Conservation (phyloP, 179 eudicot species). For the Gypsophila paniculata region DNA sequence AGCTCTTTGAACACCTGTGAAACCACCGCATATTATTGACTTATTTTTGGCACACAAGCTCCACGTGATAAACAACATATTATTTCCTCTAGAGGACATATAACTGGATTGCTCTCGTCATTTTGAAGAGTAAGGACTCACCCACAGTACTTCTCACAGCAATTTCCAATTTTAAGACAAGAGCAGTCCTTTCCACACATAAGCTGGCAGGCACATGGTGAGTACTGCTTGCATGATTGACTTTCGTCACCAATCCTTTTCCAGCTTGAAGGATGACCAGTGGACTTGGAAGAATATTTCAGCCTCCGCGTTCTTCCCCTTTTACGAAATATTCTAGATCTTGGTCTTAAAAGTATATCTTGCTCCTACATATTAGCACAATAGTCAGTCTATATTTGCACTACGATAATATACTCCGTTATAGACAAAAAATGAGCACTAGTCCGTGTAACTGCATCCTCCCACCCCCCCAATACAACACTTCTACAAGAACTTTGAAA, state of each 20-base stretch:
- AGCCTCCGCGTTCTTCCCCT: slow-evolving; percentile 73
- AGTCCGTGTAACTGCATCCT: not conserved
- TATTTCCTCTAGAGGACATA: not conserved
- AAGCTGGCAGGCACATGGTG: slow-evolving; percentile 72
- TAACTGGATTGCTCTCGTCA: slow-evolving; percentile 6
- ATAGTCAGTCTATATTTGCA: not conserved
- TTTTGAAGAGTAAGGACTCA: slow-evolving; percentile 30
- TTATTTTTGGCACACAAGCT: not conserved
- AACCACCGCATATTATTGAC: slow-evolving; percentile 4
- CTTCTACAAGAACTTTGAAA: too few species aligned
- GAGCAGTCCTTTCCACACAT: slow-evolving; percentile 89
- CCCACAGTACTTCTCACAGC: slow-evolving; percentile 99
- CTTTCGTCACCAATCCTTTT: slow-evolving; percentile 70
- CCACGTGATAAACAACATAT: not conserved
- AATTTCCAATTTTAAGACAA: slow-evolving; percentile 64
- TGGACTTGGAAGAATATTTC: slow-evolving; percentile 77
- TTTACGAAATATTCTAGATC: slow-evolving; percentile 64
- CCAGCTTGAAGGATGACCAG: slow-evolving; percentile 80
- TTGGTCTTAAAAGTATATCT: slow-evolving; percentile 38
- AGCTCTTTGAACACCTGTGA: slow-evolving; percentile 83
- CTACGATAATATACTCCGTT: not conserved
- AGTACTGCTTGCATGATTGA: slow-evolving; percentile 58
- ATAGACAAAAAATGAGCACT: not conserved
- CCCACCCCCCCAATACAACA: slow-evolving; percentile 1
- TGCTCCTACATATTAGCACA: slow-evolving; percentile 39